A percentile compares a stretch with the other conserved stretches of the same genome.
Evolutionary conservation across 768 basidiomycete species (phyloP).

Genomic region (Podaxis pistillaris): DNA sequence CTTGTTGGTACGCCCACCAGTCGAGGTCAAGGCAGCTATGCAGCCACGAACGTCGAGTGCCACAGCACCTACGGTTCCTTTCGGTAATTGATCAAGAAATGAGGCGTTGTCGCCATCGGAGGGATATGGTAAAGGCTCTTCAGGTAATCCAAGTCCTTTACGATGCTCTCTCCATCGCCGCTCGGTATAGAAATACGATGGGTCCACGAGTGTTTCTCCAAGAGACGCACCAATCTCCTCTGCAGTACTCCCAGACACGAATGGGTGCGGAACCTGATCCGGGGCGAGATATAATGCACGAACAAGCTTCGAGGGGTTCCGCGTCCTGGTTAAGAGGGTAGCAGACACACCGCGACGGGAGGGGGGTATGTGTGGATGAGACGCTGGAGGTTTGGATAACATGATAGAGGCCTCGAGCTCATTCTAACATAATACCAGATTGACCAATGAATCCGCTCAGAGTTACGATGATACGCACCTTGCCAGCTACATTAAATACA

Average conservation of each 20-base stretch:
- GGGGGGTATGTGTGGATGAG: constrained; percentile 56
- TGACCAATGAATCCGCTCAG: background rate
- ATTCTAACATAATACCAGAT: constrained; percentile 42
- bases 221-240: constrained; percentile 58
- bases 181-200: constrained; percentile 78
- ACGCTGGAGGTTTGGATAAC: constrained; percentile 73
- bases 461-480: constrained; percentile 41
- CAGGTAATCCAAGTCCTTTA: constrained; percentile 69
- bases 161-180: constrained; percentile 77
- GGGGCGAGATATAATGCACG: constrained; percentile 73
- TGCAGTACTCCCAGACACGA: constrained; percentile 65
- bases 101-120: constrained; percentile 19
- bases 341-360: constrained; percentile 62
- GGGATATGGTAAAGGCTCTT: constrained; percentile 49
- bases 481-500: constrained; percentile 79
- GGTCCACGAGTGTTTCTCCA: constrained; percentile 61
- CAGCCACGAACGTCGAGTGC: constrained; percentile 75
- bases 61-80: constrained; percentile 83
- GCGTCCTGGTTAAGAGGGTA: constrained; percentile 62
- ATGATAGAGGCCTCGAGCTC: constrained; percentile 82
- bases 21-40: constrained; percentile 72
- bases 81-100: constrained; percentile 59
- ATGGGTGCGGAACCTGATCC: constrained; percentile 57
- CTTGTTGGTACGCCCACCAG: constrained; percentile 83
- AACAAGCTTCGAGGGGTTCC: constrained; percentile 73